These are phyloP conservation scores for Xylaria digitata DNA, from an alignment of 2,329 filamentous ascomycete species.

Conservation along the genomic window DNA sequence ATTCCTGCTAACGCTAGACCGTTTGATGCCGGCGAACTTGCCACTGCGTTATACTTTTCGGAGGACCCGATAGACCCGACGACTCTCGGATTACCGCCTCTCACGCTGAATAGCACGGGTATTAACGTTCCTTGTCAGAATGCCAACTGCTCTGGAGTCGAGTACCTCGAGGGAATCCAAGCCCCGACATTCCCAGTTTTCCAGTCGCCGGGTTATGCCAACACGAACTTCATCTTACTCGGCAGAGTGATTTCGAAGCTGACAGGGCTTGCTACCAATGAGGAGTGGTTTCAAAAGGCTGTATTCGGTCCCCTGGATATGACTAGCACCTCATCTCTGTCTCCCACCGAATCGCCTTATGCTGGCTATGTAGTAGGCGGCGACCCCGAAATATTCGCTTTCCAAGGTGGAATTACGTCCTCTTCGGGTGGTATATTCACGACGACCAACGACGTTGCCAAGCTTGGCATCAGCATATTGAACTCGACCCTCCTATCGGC, in stretches of 20 bases:
- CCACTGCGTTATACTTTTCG: conserved; percentile 26
- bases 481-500: conserved; percentile 51
- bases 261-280: conserved; percentile 36
- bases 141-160: conserved; percentile 36
- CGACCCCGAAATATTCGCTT: conserved; percentile 20
- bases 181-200: conserved; percentile 43
- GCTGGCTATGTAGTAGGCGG: conserved; percentile 40
- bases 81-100: conserved; percentile 34
- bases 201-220: conserved; percentile 42
- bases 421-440: conserved; percentile 51
- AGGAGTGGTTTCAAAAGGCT: conserved; percentile 38
- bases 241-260: conserved; percentile 42
- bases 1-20: conserved; percentile 44
- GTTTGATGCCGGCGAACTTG: conserved; percentile 36
- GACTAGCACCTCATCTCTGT: conserved; percentile 36
- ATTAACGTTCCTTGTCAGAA: conserved; percentile 24
- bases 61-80: conserved; percentile 29
- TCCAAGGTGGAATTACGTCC: conserved; percentile 36
- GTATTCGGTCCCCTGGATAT: conserved; percentile 43
- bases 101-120: conserved; percentile 31
- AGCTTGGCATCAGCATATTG: conserved; percentile 54
- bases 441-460: conserved; percentile 51
- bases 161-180: conserved; percentile 46
- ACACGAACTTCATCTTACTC: conserved; percentile 46
- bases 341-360: conserved; percentile 37